Base-by-base conservation (phyloP, 1,284 basidiomycete genomes). In the Megacollybia platyphylla region DNA sequence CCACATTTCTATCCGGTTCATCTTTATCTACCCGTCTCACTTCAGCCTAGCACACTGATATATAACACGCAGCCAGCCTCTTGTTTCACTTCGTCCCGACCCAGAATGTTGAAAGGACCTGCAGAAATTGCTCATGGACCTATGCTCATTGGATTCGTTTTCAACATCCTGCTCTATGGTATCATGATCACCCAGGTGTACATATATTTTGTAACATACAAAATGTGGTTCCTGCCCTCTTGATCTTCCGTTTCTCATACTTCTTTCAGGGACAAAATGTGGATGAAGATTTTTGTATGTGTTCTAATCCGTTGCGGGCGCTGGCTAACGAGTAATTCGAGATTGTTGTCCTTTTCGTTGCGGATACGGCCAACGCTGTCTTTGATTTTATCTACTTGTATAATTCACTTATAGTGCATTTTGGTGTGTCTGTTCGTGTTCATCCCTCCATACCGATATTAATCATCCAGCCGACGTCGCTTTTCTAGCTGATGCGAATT, bases 171-270 rank as follows among this genome's bases (percentile, higher is more conserved):
- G 4, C 54, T 65, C 7, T 63, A 56, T 45, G 64, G 63, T 4
- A 56, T 67, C 38, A 62, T 65, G 61, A 57, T 61, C 34, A 54
- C 57, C 0, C 63, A 67, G 51, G 51, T 55, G 2, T 62, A 63
- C 42, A 38, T 63, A 3, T 65, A 65, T 45, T 63, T 53, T 43
- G 53, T 44, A 26, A 54, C 51, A 0, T 61, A 53, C 46, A 60
- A 60, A 42, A 50, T 48, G 61, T 60, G n/a, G 26, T 20, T 29
- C 20, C 11, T 27, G n/a, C 27, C 15, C 29, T 41, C 41, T 28
- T 26, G 7, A 17, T 11, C 24, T 39, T 7, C 24, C 29, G 40
- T 11, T 20, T 9, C 36, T 37, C 1, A 28, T 13, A 32, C 36
- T 29, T 13, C 10, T 39, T 40, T 9, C 32, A 54, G 53, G 20